Evolutionary conservation across 495 filamentous ascomycete species (phyloP).

Genomic region (Daldinia childiae): DNA sequence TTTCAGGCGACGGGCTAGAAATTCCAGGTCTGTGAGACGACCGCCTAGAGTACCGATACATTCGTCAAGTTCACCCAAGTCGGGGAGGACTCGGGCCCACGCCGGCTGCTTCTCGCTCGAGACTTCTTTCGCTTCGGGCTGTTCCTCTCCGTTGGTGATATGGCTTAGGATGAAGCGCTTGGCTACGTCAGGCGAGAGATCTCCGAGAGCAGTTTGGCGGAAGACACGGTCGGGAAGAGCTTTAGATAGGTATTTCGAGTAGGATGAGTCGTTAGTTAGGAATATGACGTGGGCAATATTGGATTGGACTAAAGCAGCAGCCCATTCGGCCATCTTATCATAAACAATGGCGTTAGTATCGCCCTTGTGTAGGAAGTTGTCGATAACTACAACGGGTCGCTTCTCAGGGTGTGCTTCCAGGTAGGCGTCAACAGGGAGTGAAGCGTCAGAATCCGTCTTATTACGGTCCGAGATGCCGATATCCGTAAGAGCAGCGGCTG

Average conservation of each 20-base stretch:
- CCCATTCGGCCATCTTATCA: slow-evolving; percentile 92
- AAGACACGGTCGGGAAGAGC: slow-evolving; percentile 92
- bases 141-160: slow-evolving; percentile 51
- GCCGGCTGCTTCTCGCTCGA: slow-evolving; percentile 39
- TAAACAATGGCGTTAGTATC: slow-evolving; percentile 79
- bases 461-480: slow-evolving; percentile 74
- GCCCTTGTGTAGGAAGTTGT: slow-evolving; percentile 90
- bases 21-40: slow-evolving; percentile 91
- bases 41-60: slow-evolving; percentile 87
- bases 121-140: slow-evolving; percentile 27
- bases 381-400: slow-evolving; percentile 86
- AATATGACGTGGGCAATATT: slow-evolving; percentile 97
- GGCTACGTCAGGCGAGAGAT: slow-evolving; percentile 84
- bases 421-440: slow-evolving; percentile 84
- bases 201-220: slow-evolving; percentile 82
- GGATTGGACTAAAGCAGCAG: slow-evolving; percentile 82
- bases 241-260: slow-evolving; percentile 86
- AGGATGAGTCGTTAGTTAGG: slow-evolving; percentile 91
- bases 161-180: slow-evolving; percentile 91
- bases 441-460: slow-evolving; percentile 77
- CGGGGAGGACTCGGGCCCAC: slow-evolving; percentile 50
- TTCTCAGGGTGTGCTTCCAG: slow-evolving; percentile 89
- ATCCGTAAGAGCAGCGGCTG: slow-evolving; percentile 78
- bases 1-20: slow-evolving; percentile 88
- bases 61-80: slow-evolving; percentile 73